Evolutionary conservation across 2,329 filamentous ascomycete genomes (phyloP).

Genomic region (Botryosphaeria dothidea): DNA sequence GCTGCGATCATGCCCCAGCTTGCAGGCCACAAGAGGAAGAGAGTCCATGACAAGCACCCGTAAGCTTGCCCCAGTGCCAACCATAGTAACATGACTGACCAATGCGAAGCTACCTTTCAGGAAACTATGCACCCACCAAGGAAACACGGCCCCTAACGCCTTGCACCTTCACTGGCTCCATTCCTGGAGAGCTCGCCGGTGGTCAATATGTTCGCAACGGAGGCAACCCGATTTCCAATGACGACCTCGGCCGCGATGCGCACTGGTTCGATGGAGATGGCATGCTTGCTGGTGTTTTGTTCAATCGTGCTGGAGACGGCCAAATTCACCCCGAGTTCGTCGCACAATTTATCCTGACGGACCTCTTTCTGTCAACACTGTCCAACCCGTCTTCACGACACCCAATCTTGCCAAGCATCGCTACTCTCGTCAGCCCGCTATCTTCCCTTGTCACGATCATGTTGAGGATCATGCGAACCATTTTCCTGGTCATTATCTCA

Average conservation of each 20-base stretch:
- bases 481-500: slow-evolving; percentile 60
- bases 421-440: slow-evolving; percentile 63
- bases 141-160: slow-evolving; percentile 56
- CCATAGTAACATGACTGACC: background rate
- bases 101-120: slow-evolving; percentile 56
- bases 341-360: slow-evolving; percentile 69
- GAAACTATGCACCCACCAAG: slow-evolving; percentile 70
- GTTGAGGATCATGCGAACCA: slow-evolving; percentile 56
- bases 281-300: slow-evolving; percentile 70
- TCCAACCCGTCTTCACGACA: slow-evolving; percentile 49
- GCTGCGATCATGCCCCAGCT: background rate
- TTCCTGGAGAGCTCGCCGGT: slow-evolving; percentile 66
- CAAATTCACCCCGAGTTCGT: slow-evolving; percentile 63
- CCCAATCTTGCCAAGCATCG: slow-evolving; percentile 67
- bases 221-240: slow-evolving; percentile 65
- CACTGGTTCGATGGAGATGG: slow-evolving; percentile 78
- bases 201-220: slow-evolving; percentile 74
- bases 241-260: slow-evolving; percentile 61
- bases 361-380: slow-evolving; percentile 60
- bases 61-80: slow-evolving; percentile 27
- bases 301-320: slow-evolving; percentile 43
- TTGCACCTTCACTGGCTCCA: slow-evolving; percentile 58
- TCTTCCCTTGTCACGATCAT: slow-evolving; percentile 54
- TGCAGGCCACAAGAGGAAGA: slow-evolving; percentile 26
- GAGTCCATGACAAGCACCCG: slow-evolving; percentile 39